Evolutionary conservation across 306 rosid genomes (phyloP).

Genomic region (Castanea sativa): DNA sequence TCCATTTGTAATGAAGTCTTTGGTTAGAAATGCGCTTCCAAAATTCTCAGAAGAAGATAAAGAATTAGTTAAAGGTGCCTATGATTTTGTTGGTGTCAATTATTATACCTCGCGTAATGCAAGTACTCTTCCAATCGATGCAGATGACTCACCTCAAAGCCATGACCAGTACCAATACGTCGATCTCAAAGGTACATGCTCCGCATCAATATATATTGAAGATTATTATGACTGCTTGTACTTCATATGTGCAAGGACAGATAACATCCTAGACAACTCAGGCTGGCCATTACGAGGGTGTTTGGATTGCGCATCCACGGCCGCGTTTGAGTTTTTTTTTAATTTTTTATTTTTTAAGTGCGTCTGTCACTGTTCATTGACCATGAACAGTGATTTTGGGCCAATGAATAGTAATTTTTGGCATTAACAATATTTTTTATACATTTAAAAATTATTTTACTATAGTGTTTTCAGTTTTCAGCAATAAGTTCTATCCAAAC

Average conservation of each 20-base stretch:
- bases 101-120: conserved; percentile 27
- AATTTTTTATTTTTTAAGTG: too few species aligned
- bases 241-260: background rate
- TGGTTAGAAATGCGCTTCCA: conserved; percentile 17
- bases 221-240: background rate
- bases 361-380: too few species aligned
- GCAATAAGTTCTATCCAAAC: too few species aligned
- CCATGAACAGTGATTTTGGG: too few species aligned
- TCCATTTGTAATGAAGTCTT: conserved; percentile 15
- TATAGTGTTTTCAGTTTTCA: too few species aligned
- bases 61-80: conserved; percentile 19
- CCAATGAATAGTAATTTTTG: too few species aligned
- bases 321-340: too few species aligned
- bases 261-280: too few species aligned
- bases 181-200: background rate
- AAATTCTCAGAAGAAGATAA: conserved; percentile 9
- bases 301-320: too few species aligned
- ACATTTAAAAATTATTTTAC: too few species aligned
- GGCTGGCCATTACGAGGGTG: too few species aligned
- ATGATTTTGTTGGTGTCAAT: conserved; percentile 38
- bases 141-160: background rate
- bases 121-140: background rate
- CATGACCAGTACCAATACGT: background rate
- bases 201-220: background rate
- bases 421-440: too few species aligned